Base-by-base conservation (phyloP, 495 filamentous ascomycete genomes). In the Hyaloscypha hepaticicola region DNA sequence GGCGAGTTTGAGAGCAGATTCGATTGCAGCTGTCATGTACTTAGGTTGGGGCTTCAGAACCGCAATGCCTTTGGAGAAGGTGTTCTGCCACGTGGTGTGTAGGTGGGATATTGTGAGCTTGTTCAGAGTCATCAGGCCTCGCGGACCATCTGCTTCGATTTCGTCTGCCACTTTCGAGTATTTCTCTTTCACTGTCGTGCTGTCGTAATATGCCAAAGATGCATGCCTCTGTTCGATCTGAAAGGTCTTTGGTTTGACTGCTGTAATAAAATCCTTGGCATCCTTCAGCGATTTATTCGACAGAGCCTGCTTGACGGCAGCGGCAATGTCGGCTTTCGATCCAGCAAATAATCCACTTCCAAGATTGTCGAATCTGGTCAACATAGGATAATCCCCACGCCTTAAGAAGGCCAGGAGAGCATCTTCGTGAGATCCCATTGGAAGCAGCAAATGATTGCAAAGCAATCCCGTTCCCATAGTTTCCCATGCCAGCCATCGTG, bases 401-500 rank as follows among this genome's bases (percentile, higher is more conserved):
- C 94, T 87, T 29, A 97, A 79, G 61, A 85, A 87, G 0, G 81
- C 75, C 48, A 99, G 77, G 8, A 92, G 76, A 4, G 82, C 70
- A 66, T 96, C 92, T 65, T 95, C 85, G 66, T 86, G 84, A 60
- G 85, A 72, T 1, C 84, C 93, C 93, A 97, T 97, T 19, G 95
- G 95, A 58, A 97, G 84, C 29, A 91, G 84, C 8, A 86, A 79
- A 77, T 89, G 89, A 72, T 95, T 87, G 24, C 88, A 85, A 11
- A 99, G 82, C 21, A 97, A 75, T 5, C 95, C 95, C 29, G 87
- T 86, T n/a, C 90, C 88, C 90, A 97, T 96, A 61, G 89, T 86
- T 22, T 90, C 92, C 93, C 93, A 99, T 3, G 95, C 95, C 61
- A 96, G 76, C 93, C 92, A 97, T 61, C 89, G 82, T 77, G 89